Evolutionary conservation across 805 yeast genomes (phyloP).

Genomic region (Yamadazyma tumulicola): DNA sequence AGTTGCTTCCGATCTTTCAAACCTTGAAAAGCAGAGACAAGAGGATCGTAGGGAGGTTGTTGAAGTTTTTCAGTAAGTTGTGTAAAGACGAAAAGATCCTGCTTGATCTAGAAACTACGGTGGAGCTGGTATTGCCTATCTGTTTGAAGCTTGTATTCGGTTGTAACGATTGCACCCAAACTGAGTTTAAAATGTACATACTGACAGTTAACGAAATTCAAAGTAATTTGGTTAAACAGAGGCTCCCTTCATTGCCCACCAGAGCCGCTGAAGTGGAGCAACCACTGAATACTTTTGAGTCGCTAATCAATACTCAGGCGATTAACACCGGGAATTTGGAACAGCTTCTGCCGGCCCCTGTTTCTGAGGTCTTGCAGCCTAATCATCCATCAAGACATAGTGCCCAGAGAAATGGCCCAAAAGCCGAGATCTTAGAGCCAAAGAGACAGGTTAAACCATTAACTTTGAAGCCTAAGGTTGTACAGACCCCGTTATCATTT

Average conservation of each 20-base stretch:
- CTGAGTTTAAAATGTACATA: constrained; percentile 31
- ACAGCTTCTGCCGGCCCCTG: constrained; percentile 4
- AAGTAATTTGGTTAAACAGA: constrained; percentile 16
- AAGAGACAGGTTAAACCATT: constrained; percentile 11
- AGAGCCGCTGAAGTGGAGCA: constrained; percentile 5
- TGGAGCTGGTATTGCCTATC: constrained; percentile 28
- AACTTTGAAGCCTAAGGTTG: constrained; percentile 5
- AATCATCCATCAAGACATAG: constrained; percentile 3
- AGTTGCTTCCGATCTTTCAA: constrained; percentile 73
- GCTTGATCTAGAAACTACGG: constrained; percentile 26
- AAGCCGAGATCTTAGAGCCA: constrained; percentile 5
- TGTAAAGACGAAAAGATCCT: constrained; percentile 35
- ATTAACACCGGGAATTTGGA: constrained; percentile 11
- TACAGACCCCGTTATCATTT: constrained; percentile 14
- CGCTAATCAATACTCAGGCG: constrained; percentile 23
- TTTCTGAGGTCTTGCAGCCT: constrained; percentile 21
- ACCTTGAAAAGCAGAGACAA: constrained; percentile 76
- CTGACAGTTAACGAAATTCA: constrained; percentile 19
- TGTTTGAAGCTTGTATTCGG: constrained; percentile 33
- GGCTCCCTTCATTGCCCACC: constrained; percentile 17
- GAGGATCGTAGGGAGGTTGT: constrained; percentile 46
- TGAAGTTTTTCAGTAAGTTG: constrained; percentile 50
- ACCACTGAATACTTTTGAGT: constrained; percentile 19
- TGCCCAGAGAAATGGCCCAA: constrained; percentile 2
- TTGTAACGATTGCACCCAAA: constrained; percentile 33